Conservation (phyloP, 129 eudicot species). For the Centrapalus pauciflorus region DNA sequence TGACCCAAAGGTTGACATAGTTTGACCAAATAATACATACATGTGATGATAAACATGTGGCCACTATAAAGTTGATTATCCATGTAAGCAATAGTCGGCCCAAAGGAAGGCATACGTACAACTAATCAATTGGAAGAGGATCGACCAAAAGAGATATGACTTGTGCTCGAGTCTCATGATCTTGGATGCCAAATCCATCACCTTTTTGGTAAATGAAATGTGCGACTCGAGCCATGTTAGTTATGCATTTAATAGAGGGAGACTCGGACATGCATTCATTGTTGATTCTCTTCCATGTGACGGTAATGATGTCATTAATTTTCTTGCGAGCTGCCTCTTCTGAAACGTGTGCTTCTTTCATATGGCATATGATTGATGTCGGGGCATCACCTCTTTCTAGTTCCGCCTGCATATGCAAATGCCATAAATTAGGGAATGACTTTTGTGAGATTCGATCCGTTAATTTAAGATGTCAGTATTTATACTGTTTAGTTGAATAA, state of each 20-base stretch:
- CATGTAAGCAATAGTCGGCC: no score
- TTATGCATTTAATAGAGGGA: slow-evolving; percentile 1
- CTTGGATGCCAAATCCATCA: slow-evolving; percentile 53
- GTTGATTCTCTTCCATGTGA: slow-evolving; percentile 39
- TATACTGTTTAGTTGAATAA: not conserved
- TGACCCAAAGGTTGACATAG: no score
- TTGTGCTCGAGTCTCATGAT: slow-evolving; percentile 31
- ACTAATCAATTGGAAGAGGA: slow-evolving; percentile 20
- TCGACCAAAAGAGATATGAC: slow-evolving; percentile 36
- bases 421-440: not conserved
- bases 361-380: slow-evolving; percentile 44
- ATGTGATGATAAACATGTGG: no score
- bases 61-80: no score
- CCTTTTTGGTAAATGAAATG: slow-evolving; percentile 46
- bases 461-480: not conserved
- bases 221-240: slow-evolving; percentile 36
- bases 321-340: slow-evolving; percentile 36
- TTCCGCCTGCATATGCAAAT: slow-evolving; percentile 1
- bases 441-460: not conserved
- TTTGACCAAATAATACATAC: no score
- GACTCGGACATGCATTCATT: slow-evolving; percentile 6
- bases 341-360: slow-evolving; percentile 41
- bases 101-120: not conserved
- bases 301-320: slow-evolving; percentile 8
- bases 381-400: slow-evolving; percentile 39